Conservation (phyloP, 164 flowering plant genomes). For the Piper betle region DNA sequence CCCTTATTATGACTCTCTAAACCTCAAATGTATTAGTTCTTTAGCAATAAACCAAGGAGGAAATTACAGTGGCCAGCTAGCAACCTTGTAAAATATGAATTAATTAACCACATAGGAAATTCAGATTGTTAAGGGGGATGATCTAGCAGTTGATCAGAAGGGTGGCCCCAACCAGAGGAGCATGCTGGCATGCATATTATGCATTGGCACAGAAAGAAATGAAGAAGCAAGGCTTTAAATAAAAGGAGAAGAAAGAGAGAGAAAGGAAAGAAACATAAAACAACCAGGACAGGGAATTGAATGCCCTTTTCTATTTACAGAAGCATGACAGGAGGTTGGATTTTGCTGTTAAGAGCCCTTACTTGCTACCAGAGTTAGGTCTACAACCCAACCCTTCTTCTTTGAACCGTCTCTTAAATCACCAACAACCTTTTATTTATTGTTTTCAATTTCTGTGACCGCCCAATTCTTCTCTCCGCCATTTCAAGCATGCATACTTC, state of each 20-base stretch:
- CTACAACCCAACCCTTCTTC: neutral
- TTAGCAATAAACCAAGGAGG: too few relatives aligned
- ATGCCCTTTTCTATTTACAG: too few relatives aligned
- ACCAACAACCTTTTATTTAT: constrained; percentile 5
- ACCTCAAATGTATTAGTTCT: too few relatives aligned
- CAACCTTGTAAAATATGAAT: neutral
- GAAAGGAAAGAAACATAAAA: neutral
- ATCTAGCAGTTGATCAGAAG: neutral
- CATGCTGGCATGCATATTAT: neutral
- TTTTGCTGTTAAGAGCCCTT: constrained; percentile 7
- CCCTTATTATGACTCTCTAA: too few relatives aligned
- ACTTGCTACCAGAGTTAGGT: constrained; percentile 4
- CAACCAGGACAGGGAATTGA: neutral
- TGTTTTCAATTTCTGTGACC: neutral
- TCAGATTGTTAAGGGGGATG: neutral
- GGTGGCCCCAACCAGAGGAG: neutral
- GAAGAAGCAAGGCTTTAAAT: neutral
- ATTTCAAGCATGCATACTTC: neutral
- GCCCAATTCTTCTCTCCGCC: constrained; percentile 6
- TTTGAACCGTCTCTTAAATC: constrained; percentile 9
- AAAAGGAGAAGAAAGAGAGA: neutral
- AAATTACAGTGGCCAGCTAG: neutral
- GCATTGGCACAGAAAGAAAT: neutral
- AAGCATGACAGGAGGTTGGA: constrained; percentile 5
- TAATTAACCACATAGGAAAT: too few relatives aligned